These are phyloP conservation scores for Camelina neglecta DNA, from an alignment of 345 rosid species.

Conservation along the genomic window DNA sequence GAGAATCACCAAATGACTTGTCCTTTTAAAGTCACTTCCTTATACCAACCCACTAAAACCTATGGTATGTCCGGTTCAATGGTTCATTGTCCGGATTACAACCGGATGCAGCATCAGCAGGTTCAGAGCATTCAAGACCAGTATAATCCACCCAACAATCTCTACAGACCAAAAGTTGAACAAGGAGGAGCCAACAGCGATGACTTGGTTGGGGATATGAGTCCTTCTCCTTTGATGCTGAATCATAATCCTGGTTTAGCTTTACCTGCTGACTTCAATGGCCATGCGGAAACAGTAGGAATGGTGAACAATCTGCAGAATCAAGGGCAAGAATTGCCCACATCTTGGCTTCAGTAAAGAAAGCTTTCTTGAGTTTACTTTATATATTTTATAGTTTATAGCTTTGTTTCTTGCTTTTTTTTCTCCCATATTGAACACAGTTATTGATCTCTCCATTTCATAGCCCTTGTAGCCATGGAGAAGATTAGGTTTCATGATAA, in stretches of 20 bases:
- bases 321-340: neutral
- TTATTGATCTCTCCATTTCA: slow-evolving; percentile 19
- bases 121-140: slow-evolving; percentile 16
- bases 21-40: slow-evolving; percentile 50
- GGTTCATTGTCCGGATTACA: slow-evolving; percentile 20
- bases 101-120: slow-evolving; percentile 10
- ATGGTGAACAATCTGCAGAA: slow-evolving; percentile 32
- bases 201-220: neutral
- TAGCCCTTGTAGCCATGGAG: slow-evolving; percentile 15
- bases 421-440: slow-evolving; percentile 1
- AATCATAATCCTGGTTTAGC: slow-evolving; percentile 25
- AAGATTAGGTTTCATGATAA: slow-evolving; percentile 23
- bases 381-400: neutral
- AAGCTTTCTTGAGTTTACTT: slow-evolving; percentile 15
- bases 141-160: slow-evolving; percentile 11
- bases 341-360: slow-evolving; percentile 27
- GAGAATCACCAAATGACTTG: slow-evolving; percentile 84
- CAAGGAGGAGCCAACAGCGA: slow-evolving; percentile 1
- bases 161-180: slow-evolving; percentile 6
- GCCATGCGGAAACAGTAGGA: neutral
- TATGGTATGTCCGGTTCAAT: slow-evolving; percentile 20
- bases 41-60: slow-evolving; percentile 22
- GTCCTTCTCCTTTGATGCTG: neutral
- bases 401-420: slow-evolving; percentile 11
- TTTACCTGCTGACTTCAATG: slow-evolving; percentile 12